phyloP scores from a whole-genome alignment of 768 basidiomycete genomes.

The Chalciporus piperatus region DNA sequence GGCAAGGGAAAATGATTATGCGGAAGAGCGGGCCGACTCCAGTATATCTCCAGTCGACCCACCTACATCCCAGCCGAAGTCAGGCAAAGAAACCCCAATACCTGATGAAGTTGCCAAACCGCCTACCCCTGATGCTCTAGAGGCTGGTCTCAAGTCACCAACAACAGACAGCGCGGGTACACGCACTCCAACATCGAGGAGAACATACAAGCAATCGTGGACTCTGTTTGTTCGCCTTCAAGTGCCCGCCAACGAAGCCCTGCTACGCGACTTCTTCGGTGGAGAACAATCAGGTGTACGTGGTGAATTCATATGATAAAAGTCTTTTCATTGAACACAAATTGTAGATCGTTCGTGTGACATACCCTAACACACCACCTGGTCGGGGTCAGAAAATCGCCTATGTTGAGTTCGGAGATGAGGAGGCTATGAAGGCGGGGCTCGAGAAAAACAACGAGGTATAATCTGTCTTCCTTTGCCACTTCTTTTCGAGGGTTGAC shows the following conservation, averaged over 20 bases:
- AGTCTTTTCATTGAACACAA: background rate
- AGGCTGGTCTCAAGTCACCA: slow-evolving; percentile 50
- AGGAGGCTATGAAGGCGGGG: slow-evolving; percentile 79
- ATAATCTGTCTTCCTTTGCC: slow-evolving; percentile 4
- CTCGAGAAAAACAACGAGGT: slow-evolving; percentile 75
- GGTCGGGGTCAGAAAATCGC: slow-evolving; percentile 60
- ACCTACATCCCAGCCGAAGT: slow-evolving; percentile 26
- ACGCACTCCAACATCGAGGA: slow-evolving; percentile 68
- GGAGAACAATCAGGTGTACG: slow-evolving; percentile 67
- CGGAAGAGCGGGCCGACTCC: slow-evolving; percentile 34
- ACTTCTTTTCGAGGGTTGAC: slow-evolving; percentile 5
- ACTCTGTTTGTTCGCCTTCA: slow-evolving; percentile 79
- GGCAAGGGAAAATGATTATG: slow-evolving; percentile 36
- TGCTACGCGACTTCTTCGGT: slow-evolving; percentile 74
- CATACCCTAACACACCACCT: slow-evolving; percentile 47
- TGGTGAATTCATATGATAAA: slow-evolving; percentile 7
- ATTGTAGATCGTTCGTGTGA: slow-evolving; percentile 63
- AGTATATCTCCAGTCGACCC: slow-evolving; percentile 26
- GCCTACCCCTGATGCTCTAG: slow-evolving; percentile 25
- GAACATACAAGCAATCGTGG: slow-evolving; percentile 71
- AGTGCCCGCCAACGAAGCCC: slow-evolving; percentile 52
- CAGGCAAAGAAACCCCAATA: slow-evolving; percentile 40
- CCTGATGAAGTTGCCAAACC: slow-evolving; percentile 24
- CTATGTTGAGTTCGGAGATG: slow-evolving; percentile 89
- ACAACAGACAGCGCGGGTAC: slow-evolving; percentile 57